Evolutionary conservation across 2,329 filamentous ascomycete genomes (phyloP).

Genomic region (Claviceps paspali): DNA sequence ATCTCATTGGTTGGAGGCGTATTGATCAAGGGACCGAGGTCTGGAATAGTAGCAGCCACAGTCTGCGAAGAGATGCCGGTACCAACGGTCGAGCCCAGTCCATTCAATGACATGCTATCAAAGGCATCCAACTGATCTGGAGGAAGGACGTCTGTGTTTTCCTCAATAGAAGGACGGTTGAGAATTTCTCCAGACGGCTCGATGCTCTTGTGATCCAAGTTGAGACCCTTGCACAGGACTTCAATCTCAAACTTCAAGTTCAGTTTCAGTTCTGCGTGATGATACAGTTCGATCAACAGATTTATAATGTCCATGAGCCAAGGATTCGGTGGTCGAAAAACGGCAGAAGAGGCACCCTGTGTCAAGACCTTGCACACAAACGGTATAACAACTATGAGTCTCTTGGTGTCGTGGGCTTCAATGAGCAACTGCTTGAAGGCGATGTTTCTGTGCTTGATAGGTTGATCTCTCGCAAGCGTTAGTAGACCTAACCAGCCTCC

Average conservation of each 20-base stretch:
- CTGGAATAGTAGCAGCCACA: constrained; percentile 68
- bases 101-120: constrained; percentile 66
- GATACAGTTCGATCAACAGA: constrained; percentile 82
- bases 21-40: constrained; percentile 62
- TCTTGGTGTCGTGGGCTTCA: constrained; percentile 84
- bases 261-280: constrained; percentile 82
- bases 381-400: constrained; percentile 81
- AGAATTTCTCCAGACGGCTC: constrained; percentile 78
- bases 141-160: constrained; percentile 41
- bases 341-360: constrained; percentile 68
- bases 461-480: constrained; percentile 84
- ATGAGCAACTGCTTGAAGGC: constrained; percentile 92
- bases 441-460: constrained; percentile 91
- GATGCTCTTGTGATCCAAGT: constrained; percentile 82
- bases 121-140: constrained; percentile 65
- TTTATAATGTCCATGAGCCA: constrained; percentile 96
- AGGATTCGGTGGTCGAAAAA: constrained; percentile 90
- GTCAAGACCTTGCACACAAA: constrained; percentile 94
- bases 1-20: constrained; percentile 72
- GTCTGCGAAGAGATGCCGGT: constrained; percentile 63
- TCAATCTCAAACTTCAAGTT: constrained; percentile 99
- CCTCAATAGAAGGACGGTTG: constrained; percentile 52
- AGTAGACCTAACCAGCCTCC: constrained; percentile 86
- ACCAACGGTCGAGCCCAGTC: constrained; percentile 51
- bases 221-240: constrained; percentile 83